These are phyloP conservation scores for Solanum hybrid DNA, from an alignment of 305 asterid species.

Conservation along the genomic window DNA sequence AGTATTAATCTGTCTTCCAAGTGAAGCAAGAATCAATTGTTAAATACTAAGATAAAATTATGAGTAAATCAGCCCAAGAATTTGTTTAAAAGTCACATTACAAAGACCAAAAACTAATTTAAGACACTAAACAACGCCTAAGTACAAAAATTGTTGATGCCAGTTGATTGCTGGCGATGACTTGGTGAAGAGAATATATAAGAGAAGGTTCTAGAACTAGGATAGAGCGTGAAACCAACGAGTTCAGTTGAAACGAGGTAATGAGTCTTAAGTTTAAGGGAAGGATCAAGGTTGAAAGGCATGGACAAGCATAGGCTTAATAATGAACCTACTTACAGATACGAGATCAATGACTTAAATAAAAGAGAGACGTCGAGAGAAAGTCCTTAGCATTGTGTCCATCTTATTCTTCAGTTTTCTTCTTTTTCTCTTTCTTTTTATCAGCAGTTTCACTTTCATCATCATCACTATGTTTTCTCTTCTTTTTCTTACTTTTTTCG, in stretches of 20 bases:
- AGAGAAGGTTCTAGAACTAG: background rate
- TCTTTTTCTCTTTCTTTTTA: conserved; percentile 46
- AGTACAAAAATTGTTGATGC: background rate
- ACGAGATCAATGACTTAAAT: background rate
- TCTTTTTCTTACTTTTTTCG: conserved; percentile 44
- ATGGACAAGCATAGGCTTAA: background rate
- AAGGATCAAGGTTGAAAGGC: background rate
- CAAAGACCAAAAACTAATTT: background rate
- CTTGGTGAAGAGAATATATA: background rate
- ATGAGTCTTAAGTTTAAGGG: background rate
- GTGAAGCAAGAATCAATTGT: background rate
- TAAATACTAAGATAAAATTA: background rate
- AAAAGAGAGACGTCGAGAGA: background rate
- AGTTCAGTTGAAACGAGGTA: background rate
- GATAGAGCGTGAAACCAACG: background rate
- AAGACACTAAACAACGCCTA: background rate
- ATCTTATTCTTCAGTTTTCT: conserved; percentile 2
- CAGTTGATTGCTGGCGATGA: background rate
- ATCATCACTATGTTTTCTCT: conserved; percentile 44
- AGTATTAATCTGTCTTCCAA: background rate
- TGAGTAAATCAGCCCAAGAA: background rate
- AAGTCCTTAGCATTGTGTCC: background rate
- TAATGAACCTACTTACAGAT: background rate
- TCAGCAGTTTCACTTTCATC: conserved; percentile 23
- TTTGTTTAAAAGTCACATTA: background rate